Percentiles rank a stretch among this genome's conserved stretches.
Conservation (phyloP, 352 stramenopile genomes). For the Phytophthora constricta region DNA sequence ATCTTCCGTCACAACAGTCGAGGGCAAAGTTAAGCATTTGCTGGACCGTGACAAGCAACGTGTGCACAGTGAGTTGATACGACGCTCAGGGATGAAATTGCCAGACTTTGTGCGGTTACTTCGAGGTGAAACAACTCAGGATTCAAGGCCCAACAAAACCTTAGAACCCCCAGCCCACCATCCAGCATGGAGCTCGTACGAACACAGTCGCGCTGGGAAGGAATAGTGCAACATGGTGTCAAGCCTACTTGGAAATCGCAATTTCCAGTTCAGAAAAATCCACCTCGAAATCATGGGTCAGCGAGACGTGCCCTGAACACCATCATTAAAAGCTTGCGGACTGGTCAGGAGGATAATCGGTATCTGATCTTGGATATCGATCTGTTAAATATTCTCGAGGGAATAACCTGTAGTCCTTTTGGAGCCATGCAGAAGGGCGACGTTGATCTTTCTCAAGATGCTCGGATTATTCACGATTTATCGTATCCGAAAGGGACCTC, state of each 20-base stretch:
- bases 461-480: slow-evolving; percentile 14
- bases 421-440: too few species aligned
- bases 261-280: neutral
- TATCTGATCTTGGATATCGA: slow-evolving; percentile 26
- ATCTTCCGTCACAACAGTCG: neutral
- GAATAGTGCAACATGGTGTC: slow-evolving; percentile 7
- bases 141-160: slow-evolving; percentile 13
- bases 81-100: neutral
- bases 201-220: neutral
- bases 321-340: slow-evolving; percentile 19
- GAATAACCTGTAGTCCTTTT: slow-evolving; percentile 18
- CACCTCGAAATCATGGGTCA: slow-evolving; percentile 9
- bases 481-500: slow-evolving; percentile 9
- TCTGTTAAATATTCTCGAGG: neutral
- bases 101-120: slow-evolving; percentile 18
- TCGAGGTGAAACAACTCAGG: slow-evolving; percentile 3
- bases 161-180: neutral
- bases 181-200: slow-evolving; percentile 5
- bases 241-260: neutral
- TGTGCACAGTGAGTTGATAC: slow-evolving; percentile 14
- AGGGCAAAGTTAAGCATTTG: neutral
- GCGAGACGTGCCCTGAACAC: slow-evolving; percentile 12
- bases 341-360: slow-evolving; percentile 13
- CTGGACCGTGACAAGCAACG: slow-evolving; percentile 12
- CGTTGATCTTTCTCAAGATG: neutral